phyloP scores from a whole-genome alignment of 2,329 filamentous ascomycete genomes.

The Sclerotinia trifoliorum region DNA sequence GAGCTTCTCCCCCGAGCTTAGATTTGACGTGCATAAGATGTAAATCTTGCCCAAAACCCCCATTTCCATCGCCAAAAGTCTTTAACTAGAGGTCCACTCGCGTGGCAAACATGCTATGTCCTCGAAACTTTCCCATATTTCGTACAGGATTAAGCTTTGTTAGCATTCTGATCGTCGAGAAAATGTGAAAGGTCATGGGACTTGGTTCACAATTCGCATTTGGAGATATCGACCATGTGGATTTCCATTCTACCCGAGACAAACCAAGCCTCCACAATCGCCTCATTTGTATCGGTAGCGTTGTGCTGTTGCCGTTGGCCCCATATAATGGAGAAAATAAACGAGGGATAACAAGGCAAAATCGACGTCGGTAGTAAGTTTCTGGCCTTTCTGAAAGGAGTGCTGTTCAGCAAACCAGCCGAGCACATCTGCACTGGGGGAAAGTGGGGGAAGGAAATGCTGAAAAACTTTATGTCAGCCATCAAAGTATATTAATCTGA shows the following conservation, averaged over 20 bases:
- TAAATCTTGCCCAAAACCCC: conserved; percentile 12
- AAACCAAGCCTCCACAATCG: conserved; percentile 8
- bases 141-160: not conserved
- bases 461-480: conserved; percentile 3
- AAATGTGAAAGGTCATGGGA: conserved; percentile 11
- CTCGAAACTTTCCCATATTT: conserved; percentile 4
- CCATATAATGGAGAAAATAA: not conserved
- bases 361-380: conserved; percentile 15
- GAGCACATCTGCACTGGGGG: not conserved
- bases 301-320: conserved; percentile 8
- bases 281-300: conserved; percentile 10
- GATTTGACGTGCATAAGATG: conserved; percentile 18
- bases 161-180: not conserved
- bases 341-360: conserved; percentile 17
- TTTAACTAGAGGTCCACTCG: not conserved
- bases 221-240: conserved; percentile 4
- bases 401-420: conserved; percentile 10
- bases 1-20: conserved; percentile 10
- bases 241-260: conserved; percentile 2
- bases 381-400: not conserved
- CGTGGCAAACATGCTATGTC: conserved; percentile 15
- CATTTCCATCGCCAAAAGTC: conserved; percentile 8
- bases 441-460: not conserved
- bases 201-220: not conserved
- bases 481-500: not conserved